These are phyloP conservation scores for Arachis hypogaea DNA, from an alignment of 306 rosid species.

Conservation along the genomic window DNA sequence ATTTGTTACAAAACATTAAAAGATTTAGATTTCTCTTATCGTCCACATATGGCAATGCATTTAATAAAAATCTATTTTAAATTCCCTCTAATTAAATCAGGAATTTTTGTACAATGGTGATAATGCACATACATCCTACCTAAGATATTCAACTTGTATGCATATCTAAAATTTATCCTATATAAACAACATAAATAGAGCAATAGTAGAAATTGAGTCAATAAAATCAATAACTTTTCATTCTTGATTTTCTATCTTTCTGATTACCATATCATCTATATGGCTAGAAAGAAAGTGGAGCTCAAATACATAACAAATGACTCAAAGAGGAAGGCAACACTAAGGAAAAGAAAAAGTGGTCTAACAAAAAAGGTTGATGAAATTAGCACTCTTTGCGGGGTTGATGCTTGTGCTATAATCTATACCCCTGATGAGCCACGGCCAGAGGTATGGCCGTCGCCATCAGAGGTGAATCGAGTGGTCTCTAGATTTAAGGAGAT, in stretches of 20 bases:
- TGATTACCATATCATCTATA: neutral
- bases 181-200: neutral
- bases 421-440: slow-evolving; percentile 30
- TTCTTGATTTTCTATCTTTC: neutral
- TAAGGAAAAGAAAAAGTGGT: slow-evolving; percentile 33
- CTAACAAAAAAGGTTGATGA: slow-evolving; percentile 28
- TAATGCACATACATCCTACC: neutral
- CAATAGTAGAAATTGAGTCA: neutral
- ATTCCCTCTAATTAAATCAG: neutral
- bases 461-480: neutral
- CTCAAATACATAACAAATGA: slow-evolving; percentile 35
- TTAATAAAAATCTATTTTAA: neutral
- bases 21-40: neutral
- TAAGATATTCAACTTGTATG: neutral
- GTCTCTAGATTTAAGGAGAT: slow-evolving; percentile 18
- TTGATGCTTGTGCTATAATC: slow-evolving; percentile 44
- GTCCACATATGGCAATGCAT: neutral
- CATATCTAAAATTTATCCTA: neutral
- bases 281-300: slow-evolving; percentile 40
- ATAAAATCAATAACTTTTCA: neutral
- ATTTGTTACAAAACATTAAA: neutral
- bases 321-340: slow-evolving; percentile 37
- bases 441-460: slow-evolving; percentile 49
- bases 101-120: neutral
- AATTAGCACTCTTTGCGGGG: slow-evolving; percentile 30